Conservation (phyloP, 129 eudicot genomes). For the Calendula officinalis region DNA sequence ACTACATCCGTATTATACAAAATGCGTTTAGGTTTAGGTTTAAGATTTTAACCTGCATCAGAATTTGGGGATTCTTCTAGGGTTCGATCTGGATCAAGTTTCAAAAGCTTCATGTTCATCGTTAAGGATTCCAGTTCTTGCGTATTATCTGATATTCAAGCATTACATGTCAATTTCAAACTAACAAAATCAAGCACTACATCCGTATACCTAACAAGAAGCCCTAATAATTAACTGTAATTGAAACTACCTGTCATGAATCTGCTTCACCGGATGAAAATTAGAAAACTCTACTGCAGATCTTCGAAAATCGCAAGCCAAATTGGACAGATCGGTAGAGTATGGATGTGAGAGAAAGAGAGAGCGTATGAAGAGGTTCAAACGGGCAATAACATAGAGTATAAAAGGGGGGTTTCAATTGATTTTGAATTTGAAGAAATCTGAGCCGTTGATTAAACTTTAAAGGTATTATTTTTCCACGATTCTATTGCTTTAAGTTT, state of each 20-base stretch:
- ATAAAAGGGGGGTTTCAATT: conserved; percentile 26
- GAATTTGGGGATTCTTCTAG: conserved; percentile 22
- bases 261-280: not conserved
- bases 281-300: conserved; percentile 2
- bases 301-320: not conserved
- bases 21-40: not conserved
- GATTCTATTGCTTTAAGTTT: too few species aligned
- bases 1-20: too few species aligned
- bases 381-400: conserved; percentile 4
- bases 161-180: not conserved
- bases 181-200: not conserved
- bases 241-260: conserved; percentile 27
- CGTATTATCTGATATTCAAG: not conserved
- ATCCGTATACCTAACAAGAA: not conserved
- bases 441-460: conserved; percentile 28
- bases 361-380: conserved; percentile 20
- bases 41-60: conserved; percentile 17
- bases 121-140: conserved; percentile 26
- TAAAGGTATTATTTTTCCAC: not conserved
- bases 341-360: not conserved
- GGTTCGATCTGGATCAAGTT: conserved; percentile 34
- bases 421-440: conserved; percentile 30
- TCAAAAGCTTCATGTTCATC: conserved; percentile 4
- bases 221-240: not conserved
- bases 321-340: conserved; percentile 2